These are phyloP conservation scores for Xylariomycetidae sp. DNA, from an alignment of 2,329 filamentous ascomycete species.

Conservation along the genomic window DNA sequence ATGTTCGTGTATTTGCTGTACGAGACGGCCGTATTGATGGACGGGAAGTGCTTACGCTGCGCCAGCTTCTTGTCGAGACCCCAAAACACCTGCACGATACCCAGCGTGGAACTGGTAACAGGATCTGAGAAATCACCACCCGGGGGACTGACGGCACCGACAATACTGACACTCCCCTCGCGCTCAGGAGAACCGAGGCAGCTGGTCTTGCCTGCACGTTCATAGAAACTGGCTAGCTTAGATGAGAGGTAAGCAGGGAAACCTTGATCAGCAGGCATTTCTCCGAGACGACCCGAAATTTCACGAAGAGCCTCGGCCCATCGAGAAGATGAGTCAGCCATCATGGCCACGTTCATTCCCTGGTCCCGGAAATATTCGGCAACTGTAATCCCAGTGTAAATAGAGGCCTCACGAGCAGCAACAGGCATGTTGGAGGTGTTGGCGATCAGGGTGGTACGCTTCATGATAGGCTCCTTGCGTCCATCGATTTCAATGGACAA, in stretches of 20 bases:
- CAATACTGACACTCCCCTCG: slow-evolving; percentile 90
- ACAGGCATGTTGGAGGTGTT: slow-evolving; percentile 99
- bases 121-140: slow-evolving; percentile 99
- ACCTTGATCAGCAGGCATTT: slow-evolving; percentile 99
- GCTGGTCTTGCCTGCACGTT: slow-evolving; percentile 85
- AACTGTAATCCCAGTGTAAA: slow-evolving; percentile 94
- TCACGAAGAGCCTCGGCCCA: slow-evolving; percentile 99
- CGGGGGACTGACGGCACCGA: slow-evolving; percentile 93
- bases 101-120: slow-evolving; percentile 86
- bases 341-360: slow-evolving; percentile 97
- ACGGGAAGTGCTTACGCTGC: slow-evolving; percentile 98
- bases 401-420: slow-evolving; percentile 94
- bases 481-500: slow-evolving; percentile 92
- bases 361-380: slow-evolving; percentile 97
- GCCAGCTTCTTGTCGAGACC: slow-evolving; percentile 99
- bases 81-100: slow-evolving; percentile 99
- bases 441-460: slow-evolving; percentile 95
- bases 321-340: slow-evolving; percentile 96
- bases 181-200: slow-evolving; percentile 85
- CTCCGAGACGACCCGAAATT: slow-evolving; percentile 94
- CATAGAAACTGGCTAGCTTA: slow-evolving; percentile 98
- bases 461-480: slow-evolving; percentile 98
- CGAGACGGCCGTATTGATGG: slow-evolving; percentile 88
- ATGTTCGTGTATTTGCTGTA: slow-evolving; percentile 95
- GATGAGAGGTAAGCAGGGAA: slow-evolving; percentile 96